Conservation (phyloP, 352 stramenopile species). For the Pythium pyrilobum region DNA sequence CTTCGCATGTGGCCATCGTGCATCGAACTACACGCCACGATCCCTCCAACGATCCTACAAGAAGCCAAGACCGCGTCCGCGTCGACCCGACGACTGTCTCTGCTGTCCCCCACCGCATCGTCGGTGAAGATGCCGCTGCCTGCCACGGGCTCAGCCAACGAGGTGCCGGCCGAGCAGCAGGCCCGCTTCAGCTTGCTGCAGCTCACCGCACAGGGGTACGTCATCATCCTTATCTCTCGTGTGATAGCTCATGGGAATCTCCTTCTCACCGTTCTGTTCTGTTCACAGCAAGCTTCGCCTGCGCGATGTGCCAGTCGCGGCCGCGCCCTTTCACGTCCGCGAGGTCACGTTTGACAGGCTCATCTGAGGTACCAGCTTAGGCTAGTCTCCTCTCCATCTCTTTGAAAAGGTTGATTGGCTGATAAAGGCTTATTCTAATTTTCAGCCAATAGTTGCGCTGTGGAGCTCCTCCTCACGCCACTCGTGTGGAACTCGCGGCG, state of each 20-base stretch:
- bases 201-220: conserved; percentile 49
- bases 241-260: background rate
- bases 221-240: background rate
- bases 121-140: background rate
- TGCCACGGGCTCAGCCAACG: conserved; percentile 10
- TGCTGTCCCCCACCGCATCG: conserved; percentile 6
- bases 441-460: conserved; percentile 36
- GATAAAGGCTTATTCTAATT: conserved; percentile 1
- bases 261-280: background rate
- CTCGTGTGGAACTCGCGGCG: background rate
- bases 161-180: conserved; percentile 13
- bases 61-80: conserved; percentile 4
- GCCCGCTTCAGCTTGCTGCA: conserved; percentile 33
- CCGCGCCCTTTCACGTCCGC: conserved; percentile 60
- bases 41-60: conserved; percentile 34
- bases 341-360: conserved; percentile 63
- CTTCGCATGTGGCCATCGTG: conserved; percentile 78
- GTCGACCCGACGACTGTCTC: conserved; percentile 18
- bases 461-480: conserved; percentile 13
- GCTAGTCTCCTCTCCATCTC: background rate
- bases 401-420: conserved; percentile 14
- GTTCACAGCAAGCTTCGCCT: conserved; percentile 44
- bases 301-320: conserved; percentile 44
- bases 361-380: conserved; percentile 24
- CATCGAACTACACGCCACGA: conserved; percentile 36